Percentiles rank a stretch among this genome's conserved stretches.
Conservation (phyloP, 306 rosid genomes). For the Castanea crenata region DNA sequence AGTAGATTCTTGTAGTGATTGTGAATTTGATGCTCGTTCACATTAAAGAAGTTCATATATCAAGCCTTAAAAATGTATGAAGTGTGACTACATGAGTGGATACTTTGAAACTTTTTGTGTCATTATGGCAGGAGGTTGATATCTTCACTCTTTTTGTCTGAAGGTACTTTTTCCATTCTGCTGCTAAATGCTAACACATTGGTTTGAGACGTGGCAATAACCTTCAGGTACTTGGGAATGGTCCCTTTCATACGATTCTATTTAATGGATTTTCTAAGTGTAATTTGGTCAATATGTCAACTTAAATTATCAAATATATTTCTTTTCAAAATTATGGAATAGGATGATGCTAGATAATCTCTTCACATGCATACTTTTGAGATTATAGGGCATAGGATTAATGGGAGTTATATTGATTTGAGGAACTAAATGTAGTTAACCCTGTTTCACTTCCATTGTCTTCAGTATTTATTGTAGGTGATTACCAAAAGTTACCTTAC, state of each 20-base stretch:
- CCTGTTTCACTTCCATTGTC: no score
- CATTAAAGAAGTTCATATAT: background rate
- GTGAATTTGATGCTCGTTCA: background rate
- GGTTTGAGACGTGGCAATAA: constrained; percentile 6
- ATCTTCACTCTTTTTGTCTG: constrained; percentile 6
- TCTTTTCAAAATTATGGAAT: background rate
- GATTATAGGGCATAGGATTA: background rate
- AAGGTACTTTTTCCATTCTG: constrained; percentile 10
- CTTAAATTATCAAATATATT: background rate
- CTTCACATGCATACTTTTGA: background rate
- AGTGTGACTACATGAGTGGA: background rate
- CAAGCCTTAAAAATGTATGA: background rate
- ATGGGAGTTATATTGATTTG: background rate
- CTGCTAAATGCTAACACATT: background rate
- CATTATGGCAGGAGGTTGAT: constrained; percentile 1
- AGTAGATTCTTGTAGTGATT: background rate
- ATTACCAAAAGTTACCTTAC: no score
- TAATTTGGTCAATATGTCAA: background rate
- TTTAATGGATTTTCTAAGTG: background rate
- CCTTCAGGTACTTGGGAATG: constrained; percentile 4
- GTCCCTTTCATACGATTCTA: background rate
- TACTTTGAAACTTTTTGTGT: background rate
- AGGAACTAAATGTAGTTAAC: no score
- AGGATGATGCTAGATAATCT: background rate
- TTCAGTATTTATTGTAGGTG: no score